Conservation (phyloP, 768 basidiomycete genomes). For the Tulasnella sp. region DNA sequence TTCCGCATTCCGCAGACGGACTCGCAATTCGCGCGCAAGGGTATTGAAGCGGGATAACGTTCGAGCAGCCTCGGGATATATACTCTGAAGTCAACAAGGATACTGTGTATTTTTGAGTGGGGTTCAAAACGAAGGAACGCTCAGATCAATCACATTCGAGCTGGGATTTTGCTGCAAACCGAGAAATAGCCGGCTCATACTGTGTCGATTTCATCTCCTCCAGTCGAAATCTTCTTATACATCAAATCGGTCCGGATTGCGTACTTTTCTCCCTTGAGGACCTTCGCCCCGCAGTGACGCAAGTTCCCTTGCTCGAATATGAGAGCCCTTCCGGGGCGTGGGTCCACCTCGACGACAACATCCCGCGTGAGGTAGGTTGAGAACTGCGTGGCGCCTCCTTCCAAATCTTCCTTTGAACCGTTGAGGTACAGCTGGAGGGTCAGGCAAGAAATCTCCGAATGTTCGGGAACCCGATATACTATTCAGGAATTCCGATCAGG, state of each 20-base stretch:
- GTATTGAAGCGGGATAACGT: no score
- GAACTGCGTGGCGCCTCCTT: constrained; percentile 19
- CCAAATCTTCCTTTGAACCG: constrained; percentile 10
- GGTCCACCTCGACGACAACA: constrained; percentile 16
- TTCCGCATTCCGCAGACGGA: no score
- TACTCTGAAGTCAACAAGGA: no score
- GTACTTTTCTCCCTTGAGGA: constrained; percentile 15
- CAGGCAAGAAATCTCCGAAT: constrained; percentile 16
- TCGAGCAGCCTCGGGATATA: no score
- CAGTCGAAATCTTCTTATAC: neutral
- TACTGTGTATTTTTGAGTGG: no score
- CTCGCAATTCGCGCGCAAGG: no score
- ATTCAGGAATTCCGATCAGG: no score
- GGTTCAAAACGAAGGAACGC: no score
- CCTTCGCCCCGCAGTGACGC: constrained; percentile 18
- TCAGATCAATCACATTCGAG: no score
- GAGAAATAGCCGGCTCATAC: no score
- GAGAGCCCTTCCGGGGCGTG: constrained; percentile 18
- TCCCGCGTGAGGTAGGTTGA: neutral
- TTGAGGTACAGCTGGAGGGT: constrained; percentile 22
- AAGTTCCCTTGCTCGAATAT: constrained; percentile 19
- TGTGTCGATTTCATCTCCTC: neutral
- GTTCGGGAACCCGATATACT: constrained; percentile 9
- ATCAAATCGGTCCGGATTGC: constrained; percentile 20
- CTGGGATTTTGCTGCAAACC: no score